Base-by-base conservation (phyloP, 2,329 filamentous ascomycete species). In the Phialophora tarda region DNA sequence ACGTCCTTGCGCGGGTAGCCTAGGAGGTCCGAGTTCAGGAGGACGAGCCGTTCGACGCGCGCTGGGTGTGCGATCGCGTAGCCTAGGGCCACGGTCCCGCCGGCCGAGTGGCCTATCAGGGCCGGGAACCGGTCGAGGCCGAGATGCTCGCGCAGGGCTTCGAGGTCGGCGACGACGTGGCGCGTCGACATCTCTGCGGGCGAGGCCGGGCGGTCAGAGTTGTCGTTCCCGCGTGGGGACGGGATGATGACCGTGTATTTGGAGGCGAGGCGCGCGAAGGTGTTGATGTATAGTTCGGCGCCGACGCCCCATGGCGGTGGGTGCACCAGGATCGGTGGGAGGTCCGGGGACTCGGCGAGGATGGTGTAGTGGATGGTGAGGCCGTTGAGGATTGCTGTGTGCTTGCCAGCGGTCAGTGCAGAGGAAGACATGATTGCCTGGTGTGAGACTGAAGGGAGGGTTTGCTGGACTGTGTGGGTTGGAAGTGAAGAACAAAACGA, bases 161-260 rank as follows among this genome's bases (percentile, higher is more conserved):
- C 74, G 8, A 76, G 67, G 51, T 75, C 74, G 3, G 55, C 62
- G 8, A 66, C 69, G 71, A 72, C 70, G 61, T 72, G 60, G 32
- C 67, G 56, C 10, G 56, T 67, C 51, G 67, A 67, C 74, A 76
- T 75, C 23, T 63, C 11, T 4, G 50, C n/a, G 4, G 38, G 14
- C 38, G 64, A 30, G 8, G 14, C 5, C 1, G 73, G 70, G 7
- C 63, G 56, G 0, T 67, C 66, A 7, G 72, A 74, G 1, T 64
- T 58, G n/a, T 58, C 67, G 50, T 74, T 74, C 5, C 74, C 74
- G 10, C 74, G 74, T 0, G 73, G 73, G 47, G 73, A 71, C 53
- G 72, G 72, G 65, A 72, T 74, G 44, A 76, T 58, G 3, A 75
- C 66, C 1, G 65, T 72, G 66, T 69, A 73, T 8, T 65, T 48